Percentiles rank a stretch among this genome's conserved stretches.
These are phyloP conservation scores for Linnemannia elongata DNA, from an alignment of 192 early-diverging fungal genomes.

Conservation along the genomic window DNA sequence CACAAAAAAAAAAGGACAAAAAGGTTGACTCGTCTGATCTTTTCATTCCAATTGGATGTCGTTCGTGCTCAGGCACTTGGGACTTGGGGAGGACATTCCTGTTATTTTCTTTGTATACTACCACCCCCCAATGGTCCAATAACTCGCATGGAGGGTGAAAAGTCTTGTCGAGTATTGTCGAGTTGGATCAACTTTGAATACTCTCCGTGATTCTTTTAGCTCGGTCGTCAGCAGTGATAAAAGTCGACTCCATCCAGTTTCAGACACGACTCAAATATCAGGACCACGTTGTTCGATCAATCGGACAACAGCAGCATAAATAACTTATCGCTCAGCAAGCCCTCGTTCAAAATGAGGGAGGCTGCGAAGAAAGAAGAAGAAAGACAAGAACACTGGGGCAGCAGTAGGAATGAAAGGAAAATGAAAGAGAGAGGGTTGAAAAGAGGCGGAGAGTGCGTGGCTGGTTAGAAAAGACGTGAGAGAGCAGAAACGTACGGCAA, in stretches of 20 bases:
- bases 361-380: background rate
- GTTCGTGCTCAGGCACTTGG: background rate
- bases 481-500: conserved; percentile 38
- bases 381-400: background rate
- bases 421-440: too few relatives aligned
- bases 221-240: background rate
- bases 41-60: background rate
- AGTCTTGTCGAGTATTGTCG: background rate
- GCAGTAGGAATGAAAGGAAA: too few relatives aligned
- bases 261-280: background rate
- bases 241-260: background rate
- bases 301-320: background rate
- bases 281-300: background rate
- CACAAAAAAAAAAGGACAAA: background rate
- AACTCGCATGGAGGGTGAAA: background rate
- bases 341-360: background rate
- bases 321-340: background rate
- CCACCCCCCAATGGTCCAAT: background rate
- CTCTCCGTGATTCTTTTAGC: background rate
- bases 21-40: background rate
- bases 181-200: background rate
- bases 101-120: background rate
- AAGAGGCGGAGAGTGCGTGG: background rate
- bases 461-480: background rate
- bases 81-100: background rate